Evolutionary conservation across 495 filamentous ascomycete species (phyloP).

Genomic region (Trichoderma parareesei): DNA sequence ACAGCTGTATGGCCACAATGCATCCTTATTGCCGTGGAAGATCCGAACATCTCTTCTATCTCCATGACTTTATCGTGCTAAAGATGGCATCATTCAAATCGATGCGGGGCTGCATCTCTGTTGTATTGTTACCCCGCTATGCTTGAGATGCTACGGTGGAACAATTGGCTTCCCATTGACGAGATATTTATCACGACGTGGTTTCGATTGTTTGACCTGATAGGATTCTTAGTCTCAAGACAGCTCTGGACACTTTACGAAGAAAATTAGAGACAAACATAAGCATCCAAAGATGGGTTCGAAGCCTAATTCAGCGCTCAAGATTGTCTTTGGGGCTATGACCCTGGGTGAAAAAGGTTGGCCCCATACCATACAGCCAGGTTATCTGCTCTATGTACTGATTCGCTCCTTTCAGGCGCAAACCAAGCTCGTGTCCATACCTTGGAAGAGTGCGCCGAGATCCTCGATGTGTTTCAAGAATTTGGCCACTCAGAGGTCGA

Average conservation of each 20-base stretch:
- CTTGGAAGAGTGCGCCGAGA: slow-evolving; percentile 13
- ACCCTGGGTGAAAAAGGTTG: slow-evolving; percentile 15
- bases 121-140: neutral
- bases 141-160: neutral
- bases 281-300: neutral
- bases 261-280: neutral
- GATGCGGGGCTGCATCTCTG: neutral
- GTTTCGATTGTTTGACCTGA: neutral
- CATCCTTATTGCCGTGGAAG: neutral
- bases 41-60: neutral
- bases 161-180: neutral
- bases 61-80: neutral
- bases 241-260: neutral
- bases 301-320: slow-evolving; percentile 12
- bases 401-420: slow-evolving; percentile 5
- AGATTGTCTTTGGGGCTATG: slow-evolving; percentile 16
- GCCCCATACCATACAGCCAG: neutral
- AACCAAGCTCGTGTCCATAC: slow-evolving; percentile 14
- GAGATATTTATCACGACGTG: too few species aligned
- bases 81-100: neutral
- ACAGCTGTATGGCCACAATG: too few species aligned
- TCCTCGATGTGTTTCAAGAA: slow-evolving; percentile 34
- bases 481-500: slow-evolving; percentile 52
- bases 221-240: neutral
- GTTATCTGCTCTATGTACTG: neutral